Evolutionary conservation across 306 rosid species (phyloP), one percentile per base, ranked within the genome.

Genomic region (Fagus crenata): DNA sequence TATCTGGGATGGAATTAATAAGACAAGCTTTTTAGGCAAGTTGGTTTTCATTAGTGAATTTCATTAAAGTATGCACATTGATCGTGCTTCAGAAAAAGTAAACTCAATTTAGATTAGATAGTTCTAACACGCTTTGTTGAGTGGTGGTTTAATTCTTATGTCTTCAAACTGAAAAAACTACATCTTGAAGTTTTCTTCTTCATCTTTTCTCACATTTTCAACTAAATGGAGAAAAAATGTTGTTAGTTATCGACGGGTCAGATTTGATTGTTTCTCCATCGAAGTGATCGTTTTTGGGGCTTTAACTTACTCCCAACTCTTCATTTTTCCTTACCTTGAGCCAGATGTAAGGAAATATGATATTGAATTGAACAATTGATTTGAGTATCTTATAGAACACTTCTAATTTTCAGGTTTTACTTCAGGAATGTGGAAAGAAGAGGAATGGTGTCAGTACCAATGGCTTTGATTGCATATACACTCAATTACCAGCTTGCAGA

Each of bases 401-500:
- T 15, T 53, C 76, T 46, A 76, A 32, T 18, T 55, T 65, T 72
- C 63, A 81, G 84, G 79, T 81, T 37, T 33, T 36, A 72, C 71
- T 36, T 73, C 70, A 51, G 73, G 78, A 56, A 74, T 77, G 67
- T 73, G 49, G 42, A 46, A 56, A 65, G 17, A 28, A 37, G 18
- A 58, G 70, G 56, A 74, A 67, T 75, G 63, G 71, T 39, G 31
- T 70, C 63, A 22, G 40, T 69, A 8, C 22, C 39, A 22, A 17
- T 69, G 73, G 60, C 63, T 68, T 39, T 32, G 17, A 4, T 69
- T 78, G 53, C 55, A 4, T 59, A 2, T 8, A 53, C 18, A 12
- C 18, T 11, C 37, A 9, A 7, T 22, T 28, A 9, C 9, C 55
- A 6, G 73, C 71, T 51, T 73, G 56, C 43, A 11, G 41, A 22